A percentile compares a stretch with the other conserved stretches of the same genome.
These are phyloP conservation scores for Aspergillus sp. DNA, from an alignment of 2,329 filamentous ascomycete genomes.

Conservation along the genomic window DNA sequence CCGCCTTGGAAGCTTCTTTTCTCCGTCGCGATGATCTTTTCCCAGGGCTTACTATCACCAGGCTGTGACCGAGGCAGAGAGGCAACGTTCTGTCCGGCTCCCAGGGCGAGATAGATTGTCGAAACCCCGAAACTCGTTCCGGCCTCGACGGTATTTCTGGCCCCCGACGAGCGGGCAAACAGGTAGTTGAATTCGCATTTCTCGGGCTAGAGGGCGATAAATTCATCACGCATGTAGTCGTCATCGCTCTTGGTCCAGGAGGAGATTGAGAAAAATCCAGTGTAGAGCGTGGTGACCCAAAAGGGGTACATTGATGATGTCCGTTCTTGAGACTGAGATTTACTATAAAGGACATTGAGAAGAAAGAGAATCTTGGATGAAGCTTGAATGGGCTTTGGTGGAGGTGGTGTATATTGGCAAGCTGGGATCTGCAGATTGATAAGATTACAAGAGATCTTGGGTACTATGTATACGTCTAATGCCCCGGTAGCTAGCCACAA, in stretches of 20 bases:
- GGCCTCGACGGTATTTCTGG: constrained; percentile 61
- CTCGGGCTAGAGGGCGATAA: constrained; percentile 63
- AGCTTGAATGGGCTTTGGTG: not conserved
- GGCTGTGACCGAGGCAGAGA: not conserved
- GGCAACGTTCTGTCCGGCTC: constrained; percentile 39
- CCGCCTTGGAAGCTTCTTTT: constrained; percentile 50
- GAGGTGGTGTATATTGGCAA: not conserved
- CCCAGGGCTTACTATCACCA: not conserved
- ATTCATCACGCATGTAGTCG: constrained; percentile 57
- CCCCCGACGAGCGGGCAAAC: constrained; percentile 54
- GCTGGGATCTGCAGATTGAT: not conserved
- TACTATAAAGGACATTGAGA: not conserved
- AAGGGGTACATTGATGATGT: not conserved
- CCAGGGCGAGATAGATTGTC: constrained; percentile 66
- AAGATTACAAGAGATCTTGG: not conserved
- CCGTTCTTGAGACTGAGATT: not conserved
- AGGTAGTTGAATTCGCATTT: constrained; percentile 64
- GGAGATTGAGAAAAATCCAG: not conserved
- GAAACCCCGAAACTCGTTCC: constrained; percentile 66
- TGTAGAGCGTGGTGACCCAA: not conserved
- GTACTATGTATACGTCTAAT: not conserved
- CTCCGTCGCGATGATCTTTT: not conserved
- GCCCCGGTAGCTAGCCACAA: too few relatives aligned
- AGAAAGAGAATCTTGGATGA: not conserved
- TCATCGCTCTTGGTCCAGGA: constrained; percentile 29